A percentile compares a stretch with the other conserved stretches of the same genome.
These are phyloP conservation scores for Ogataea dorogensis DNA, from an alignment of 805 yeast species.

Conservation along the genomic window DNA sequence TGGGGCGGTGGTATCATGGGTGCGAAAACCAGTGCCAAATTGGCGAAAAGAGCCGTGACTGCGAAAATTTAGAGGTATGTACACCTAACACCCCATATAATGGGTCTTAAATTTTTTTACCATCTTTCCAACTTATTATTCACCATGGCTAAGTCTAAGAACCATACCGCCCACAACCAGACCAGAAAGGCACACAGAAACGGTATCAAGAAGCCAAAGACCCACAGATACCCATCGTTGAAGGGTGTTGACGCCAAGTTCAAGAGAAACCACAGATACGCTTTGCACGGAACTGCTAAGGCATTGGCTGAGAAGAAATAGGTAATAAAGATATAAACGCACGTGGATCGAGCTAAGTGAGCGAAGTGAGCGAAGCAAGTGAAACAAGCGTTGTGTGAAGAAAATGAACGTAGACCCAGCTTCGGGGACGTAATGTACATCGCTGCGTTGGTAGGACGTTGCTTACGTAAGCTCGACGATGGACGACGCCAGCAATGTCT, in stretches of 20 bases:
- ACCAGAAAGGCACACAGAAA: slow-evolving; percentile 99
- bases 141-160: slow-evolving; percentile 95
- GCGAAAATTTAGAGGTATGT: slow-evolving; percentile 5
- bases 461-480: slow-evolving; percentile 6
- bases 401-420: too few species aligned
- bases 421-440: too few species aligned
- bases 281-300: slow-evolving; percentile 96
- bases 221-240: slow-evolving; percentile 96
- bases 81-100: slow-evolving; percentile 9
- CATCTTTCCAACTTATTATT: slow-evolving; percentile 32
- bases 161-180: slow-evolving; percentile 99
- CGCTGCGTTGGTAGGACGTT: not conserved
- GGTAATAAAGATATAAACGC: slow-evolving; percentile 1
- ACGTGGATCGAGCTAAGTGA: too few species aligned
- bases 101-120: slow-evolving; percentile 4
- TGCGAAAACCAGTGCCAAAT: slow-evolving; percentile 85
- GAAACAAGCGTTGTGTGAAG: too few species aligned
- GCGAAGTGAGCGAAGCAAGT: too few species aligned
- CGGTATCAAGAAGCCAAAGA: slow-evolving; percentile 99
- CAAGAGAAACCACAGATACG: slow-evolving; percentile 99
- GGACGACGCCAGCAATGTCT: too few species aligned
- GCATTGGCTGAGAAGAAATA: slow-evolving; percentile 66
- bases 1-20: slow-evolving; percentile 99
- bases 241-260: slow-evolving; percentile 99
- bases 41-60: slow-evolving; percentile 62